Percentiles rank a stretch among this genome's conserved stretches.
These are phyloP conservation scores for Geosiphon pyriformis DNA, from an alignment of 192 early-diverging fungal genomes.

Conservation along the genomic window DNA sequence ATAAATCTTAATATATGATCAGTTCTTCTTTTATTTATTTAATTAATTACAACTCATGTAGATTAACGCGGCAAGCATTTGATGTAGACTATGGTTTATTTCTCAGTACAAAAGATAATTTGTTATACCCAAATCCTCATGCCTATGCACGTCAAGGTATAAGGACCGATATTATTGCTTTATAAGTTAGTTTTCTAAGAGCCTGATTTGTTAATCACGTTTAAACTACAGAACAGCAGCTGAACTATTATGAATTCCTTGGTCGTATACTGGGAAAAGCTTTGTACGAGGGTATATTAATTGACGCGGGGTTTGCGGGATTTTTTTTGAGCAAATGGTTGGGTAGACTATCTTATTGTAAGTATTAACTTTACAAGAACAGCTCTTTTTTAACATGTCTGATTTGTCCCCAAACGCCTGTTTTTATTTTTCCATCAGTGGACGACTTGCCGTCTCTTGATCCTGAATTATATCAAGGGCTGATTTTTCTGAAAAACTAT, in stretches of 20 bases:
- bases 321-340: constrained; percentile 79
- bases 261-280: constrained; percentile 83
- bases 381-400: constrained; percentile 19
- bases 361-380: constrained; percentile 30
- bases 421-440: constrained; percentile 33
- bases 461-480: constrained; percentile 67
- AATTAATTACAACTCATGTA: constrained; percentile 23
- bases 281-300: constrained; percentile 78
- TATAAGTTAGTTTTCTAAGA: no score
- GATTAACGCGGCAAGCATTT: constrained; percentile 68
- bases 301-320: constrained; percentile 76
- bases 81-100: constrained; percentile 68
- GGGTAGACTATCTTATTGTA: constrained; percentile 59
- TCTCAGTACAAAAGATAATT: constrained; percentile 55
- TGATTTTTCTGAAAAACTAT: constrained; percentile 73
- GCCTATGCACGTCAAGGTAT: constrained; percentile 41
- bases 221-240: constrained; percentile 29
- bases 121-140: constrained; percentile 70
- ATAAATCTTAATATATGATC: not conserved
- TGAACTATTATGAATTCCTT: constrained; percentile 68
- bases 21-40: not conserved
- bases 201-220: constrained; percentile 5
- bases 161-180: not conserved
- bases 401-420: not conserved
- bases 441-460: constrained; percentile 79